Base-by-base conservation (phyloP, 495 filamentous ascomycete genomes). In the Penicillium samsonianum region DNA sequence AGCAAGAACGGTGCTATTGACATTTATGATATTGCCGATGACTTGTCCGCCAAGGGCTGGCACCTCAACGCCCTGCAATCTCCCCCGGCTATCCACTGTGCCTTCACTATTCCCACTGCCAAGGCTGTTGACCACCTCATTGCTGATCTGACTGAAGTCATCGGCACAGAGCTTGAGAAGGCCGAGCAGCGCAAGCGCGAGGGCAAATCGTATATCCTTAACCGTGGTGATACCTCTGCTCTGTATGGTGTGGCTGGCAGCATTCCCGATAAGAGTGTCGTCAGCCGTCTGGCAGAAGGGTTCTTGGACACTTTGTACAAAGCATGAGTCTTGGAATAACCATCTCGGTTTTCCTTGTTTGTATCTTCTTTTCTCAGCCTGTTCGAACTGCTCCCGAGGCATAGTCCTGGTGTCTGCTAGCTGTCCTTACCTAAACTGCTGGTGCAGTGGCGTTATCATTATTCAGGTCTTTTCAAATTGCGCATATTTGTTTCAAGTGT, bases 221-320 rank as follows among this genome's bases (percentile, higher is more conserved):
- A 80, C 37, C 78, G 77, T 43, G 80, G 80, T 7, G 92, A 98
- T 69, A 86, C 88, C 10, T 89, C 92, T 12, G 91, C 92, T 11
- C 73, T 99, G 51, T 99, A 99, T 73, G 94, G 94, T 38, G 91
- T 99, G 44, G 94, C 94, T 2, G 94, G 95, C 12, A 92, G 90
- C 64, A 75, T 99, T 65, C 94, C 94, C 26, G 92, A 98, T 66
- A 98, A 97, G 81, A 90, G 88, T 60, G 86, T 99, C 23, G 90
- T 99, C 49, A 90, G 88, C 67, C 90, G 92, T 63, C 73, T 99
- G 68, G 92, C 92, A 19, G 87, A 80, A 55, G 94, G 91, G 25
- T 99, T 98, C 76, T 80, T 99, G 65, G 92, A 99, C 80, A 90
- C 91, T 50, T 72, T 97, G 72, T 99, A 98, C 69, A 97, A 98